phyloP scores from a whole-genome alignment of 139 green algal genomes.

The Dunaliella primolecta region DNA sequence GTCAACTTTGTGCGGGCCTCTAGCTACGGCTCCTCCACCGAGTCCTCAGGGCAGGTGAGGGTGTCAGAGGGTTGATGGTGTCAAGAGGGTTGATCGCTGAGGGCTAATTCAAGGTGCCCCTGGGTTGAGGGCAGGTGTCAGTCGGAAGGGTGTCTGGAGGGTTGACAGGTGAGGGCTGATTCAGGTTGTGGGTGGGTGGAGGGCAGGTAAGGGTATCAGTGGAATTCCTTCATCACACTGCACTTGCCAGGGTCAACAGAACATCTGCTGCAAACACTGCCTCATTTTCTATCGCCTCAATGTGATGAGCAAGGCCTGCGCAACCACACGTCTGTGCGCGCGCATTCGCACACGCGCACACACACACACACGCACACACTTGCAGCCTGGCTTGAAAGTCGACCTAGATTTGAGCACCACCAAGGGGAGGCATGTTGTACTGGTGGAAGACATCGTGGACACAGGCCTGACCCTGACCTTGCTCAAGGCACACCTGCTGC shows the following conservation, averaged over 20 bases:
- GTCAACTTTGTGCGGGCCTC: slow-evolving; percentile 35
- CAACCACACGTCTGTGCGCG: too few species aligned
- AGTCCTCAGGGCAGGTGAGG: slow-evolving; percentile 2
- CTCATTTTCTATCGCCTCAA: too few species aligned
- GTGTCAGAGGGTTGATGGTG: not conserved
- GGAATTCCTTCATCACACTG: too few species aligned
- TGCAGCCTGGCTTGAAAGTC: slow-evolving; percentile 10
- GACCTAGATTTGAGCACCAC: slow-evolving; percentile 18
- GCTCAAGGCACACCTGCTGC: slow-evolving; percentile 1
- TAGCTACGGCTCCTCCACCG: slow-evolving; percentile 12
- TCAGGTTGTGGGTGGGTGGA: too few species aligned
- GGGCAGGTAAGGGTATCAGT: too few species aligned
- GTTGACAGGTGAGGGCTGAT: not conserved
- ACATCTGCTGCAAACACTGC: too few species aligned
- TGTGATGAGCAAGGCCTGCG: too few species aligned
- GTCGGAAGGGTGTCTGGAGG: not conserved
- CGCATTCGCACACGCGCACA: too few species aligned
- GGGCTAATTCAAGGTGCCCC: not conserved
- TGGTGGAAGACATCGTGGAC: slow-evolving; percentile 92
- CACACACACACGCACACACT: too few species aligned
- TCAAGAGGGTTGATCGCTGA: not conserved
- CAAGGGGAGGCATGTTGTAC: slow-evolving; percentile 49
- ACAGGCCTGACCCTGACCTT: slow-evolving; percentile 58
- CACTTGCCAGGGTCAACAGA: too few species aligned
- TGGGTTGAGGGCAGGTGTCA: not conserved